A percentile compares a stretch with the other conserved stretches of the same genome.
Conservation (phyloP, 2,329 filamentous ascomycete genomes). For the Diaporthe capsici region DNA sequence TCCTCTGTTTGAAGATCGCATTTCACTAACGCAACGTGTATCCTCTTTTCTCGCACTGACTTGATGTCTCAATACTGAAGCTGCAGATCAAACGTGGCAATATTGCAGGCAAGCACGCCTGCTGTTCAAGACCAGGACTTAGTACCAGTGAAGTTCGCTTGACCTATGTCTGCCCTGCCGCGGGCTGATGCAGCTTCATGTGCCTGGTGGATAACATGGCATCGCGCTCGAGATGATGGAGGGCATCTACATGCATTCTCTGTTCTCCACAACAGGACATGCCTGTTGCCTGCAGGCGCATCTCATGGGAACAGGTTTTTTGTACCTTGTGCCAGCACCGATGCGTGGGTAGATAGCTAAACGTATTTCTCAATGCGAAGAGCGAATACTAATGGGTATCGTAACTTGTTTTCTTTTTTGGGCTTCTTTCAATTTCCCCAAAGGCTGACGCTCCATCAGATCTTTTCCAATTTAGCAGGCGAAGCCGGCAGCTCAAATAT, state of each 20-base stretch:
- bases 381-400: neutral
- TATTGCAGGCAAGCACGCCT: neutral
- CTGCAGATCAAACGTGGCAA: neutral
- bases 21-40: neutral
- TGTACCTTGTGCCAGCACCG: neutral
- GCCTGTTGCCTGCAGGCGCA: neutral
- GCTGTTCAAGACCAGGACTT: too few relatives aligned
- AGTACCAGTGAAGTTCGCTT: neutral
- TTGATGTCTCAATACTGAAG: neutral
- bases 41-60: neutral
- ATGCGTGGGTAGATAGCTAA: neutral
- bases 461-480: constrained; percentile 9
- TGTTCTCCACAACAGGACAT: neutral
- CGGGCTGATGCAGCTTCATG: neutral
- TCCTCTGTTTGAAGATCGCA: neutral
- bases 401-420: neutral
- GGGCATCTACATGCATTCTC: neutral
- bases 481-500: constrained; percentile 29
- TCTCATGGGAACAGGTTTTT: neutral
- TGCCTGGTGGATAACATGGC: neutral
- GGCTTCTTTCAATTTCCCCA: neutral
- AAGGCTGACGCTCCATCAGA: neutral
- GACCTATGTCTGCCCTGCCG: neutral
- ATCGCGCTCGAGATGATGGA: neutral
- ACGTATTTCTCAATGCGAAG: neutral